Evolutionary conservation across 1,284 basidiomycete species (phyloP).

Genomic region (Ustilago sp.): DNA sequence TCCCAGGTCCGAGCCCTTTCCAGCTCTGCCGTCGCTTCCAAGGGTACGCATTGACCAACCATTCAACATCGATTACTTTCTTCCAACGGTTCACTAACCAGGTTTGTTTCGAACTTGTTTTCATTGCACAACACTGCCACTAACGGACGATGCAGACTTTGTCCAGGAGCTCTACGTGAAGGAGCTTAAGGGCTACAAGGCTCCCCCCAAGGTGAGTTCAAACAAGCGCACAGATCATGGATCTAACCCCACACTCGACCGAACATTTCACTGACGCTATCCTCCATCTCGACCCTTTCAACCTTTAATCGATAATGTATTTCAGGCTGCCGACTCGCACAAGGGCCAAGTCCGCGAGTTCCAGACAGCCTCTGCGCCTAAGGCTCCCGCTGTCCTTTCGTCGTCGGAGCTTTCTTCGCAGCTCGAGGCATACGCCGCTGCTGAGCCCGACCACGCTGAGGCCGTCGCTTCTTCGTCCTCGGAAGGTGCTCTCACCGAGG

Average conservation of each 20-base stretch:
- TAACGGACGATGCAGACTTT: slow-evolving; percentile 75
- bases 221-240: slow-evolving; percentile 18
- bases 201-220: slow-evolving; percentile 68
- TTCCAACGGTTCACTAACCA: slow-evolving; percentile 9
- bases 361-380: slow-evolving; percentile 69
- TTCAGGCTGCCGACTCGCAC: slow-evolving; percentile 66
- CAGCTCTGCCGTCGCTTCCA: slow-evolving; percentile 63
- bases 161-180: slow-evolving; percentile 91
- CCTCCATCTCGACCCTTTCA: neutral
- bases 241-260: neutral
- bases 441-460: slow-evolving; percentile 65
- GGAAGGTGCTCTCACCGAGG: slow-evolving; percentile 53
- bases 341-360: slow-evolving; percentile 71
- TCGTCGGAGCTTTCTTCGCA: slow-evolving; percentile 70
- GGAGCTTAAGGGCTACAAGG: slow-evolving; percentile 90
- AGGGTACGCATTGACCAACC: slow-evolving; percentile 53
- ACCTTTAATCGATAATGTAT: neutral
- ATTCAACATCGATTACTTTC: neutral
- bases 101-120: neutral
- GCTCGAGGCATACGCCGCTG: slow-evolving; percentile 70
- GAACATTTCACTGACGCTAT: neutral
- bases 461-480: slow-evolving; percentile 37
- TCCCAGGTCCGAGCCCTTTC: slow-evolving; percentile 61
- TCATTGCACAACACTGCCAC: neutral
- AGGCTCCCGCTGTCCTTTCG: slow-evolving; percentile 69